Percentiles rank a stretch among this genome's conserved stretches.
These are phyloP conservation scores for Zizania latifolia DNA, from an alignment of 176 grass and related monocot species.

Conservation along the genomic window DNA sequence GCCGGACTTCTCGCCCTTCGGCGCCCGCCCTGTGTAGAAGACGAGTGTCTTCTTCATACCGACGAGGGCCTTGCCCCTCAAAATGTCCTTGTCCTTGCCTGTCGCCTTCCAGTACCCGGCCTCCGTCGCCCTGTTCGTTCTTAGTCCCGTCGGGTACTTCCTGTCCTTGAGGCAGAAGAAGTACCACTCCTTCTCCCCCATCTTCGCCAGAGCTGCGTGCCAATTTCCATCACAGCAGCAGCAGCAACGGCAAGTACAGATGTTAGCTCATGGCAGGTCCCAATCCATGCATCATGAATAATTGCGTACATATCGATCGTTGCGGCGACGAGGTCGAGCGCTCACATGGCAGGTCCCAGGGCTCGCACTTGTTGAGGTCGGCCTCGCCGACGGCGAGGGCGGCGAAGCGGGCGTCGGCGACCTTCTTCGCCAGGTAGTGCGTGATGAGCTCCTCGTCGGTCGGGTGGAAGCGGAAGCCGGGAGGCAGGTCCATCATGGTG, in stretches of 20 bases:
- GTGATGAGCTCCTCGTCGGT: constrained; percentile 85
- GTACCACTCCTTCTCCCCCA: constrained; percentile 93
- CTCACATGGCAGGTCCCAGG: constrained; percentile 78
- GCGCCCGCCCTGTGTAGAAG: constrained; percentile 78
- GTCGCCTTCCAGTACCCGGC: constrained; percentile 89
- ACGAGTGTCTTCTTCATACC: constrained; percentile 99
- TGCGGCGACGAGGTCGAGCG: background rate
- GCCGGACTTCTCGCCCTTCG: constrained; percentile 69
- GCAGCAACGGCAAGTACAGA: too few species aligned
- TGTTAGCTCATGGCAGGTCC: background rate
- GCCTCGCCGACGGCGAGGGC: constrained; percentile 50
- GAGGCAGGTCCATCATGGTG: constrained; percentile 65
- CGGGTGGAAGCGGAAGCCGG: constrained; percentile 73
- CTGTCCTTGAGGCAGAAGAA: constrained; percentile 80
- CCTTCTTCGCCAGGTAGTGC: constrained; percentile 69
- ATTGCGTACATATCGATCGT: background rate
- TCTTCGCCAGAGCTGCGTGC: constrained; percentile 48
- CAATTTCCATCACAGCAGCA: background rate
- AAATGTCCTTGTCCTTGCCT: constrained; percentile 67
- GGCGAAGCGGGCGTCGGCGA: constrained; percentile 44
- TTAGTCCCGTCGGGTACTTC: constrained; percentile 74
- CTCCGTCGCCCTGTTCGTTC: constrained; percentile 72
- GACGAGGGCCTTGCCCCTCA: constrained; percentile 50
- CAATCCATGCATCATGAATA: background rate
- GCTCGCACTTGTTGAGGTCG: constrained; percentile 74